Evolutionary conservation across 805 yeast genomes (phyloP).

Genomic region (Candida montana): DNA sequence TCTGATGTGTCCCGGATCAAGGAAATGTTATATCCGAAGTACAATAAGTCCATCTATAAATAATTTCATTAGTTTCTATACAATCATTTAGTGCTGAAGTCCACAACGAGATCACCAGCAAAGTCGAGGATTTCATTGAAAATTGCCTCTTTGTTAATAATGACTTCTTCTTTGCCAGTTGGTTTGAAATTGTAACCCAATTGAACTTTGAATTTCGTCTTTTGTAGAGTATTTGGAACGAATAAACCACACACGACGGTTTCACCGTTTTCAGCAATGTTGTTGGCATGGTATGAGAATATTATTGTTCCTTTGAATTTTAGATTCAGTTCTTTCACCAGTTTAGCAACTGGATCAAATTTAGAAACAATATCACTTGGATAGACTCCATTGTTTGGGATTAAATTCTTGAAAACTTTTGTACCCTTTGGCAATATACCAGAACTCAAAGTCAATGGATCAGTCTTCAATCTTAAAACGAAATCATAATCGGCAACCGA

Average conservation of each 20-base stretch:
- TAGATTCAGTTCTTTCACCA: slow-evolving; percentile 53
- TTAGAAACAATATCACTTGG: slow-evolving; percentile 37
- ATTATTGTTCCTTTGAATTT: slow-evolving; percentile 65
- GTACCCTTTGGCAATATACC: slow-evolving; percentile 41
- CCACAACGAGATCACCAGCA: slow-evolving; percentile 60
- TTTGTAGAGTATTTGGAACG: slow-evolving; percentile 56
- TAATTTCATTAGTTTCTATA: background rate
- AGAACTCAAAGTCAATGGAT: slow-evolving; percentile 38
- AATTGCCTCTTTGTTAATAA: slow-evolving; percentile 67
- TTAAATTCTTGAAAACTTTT: slow-evolving; percentile 57
- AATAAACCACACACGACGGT: slow-evolving; percentile 77
- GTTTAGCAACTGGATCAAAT: slow-evolving; percentile 57
- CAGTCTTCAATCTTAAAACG: slow-evolving; percentile 52
- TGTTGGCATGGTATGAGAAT: slow-evolving; percentile 56
- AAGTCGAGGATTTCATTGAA: slow-evolving; percentile 61
- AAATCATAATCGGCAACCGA: slow-evolving; percentile 83
- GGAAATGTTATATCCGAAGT: no score
- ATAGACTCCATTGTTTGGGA: slow-evolving; percentile 26
- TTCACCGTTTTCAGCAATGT: slow-evolving; percentile 48
- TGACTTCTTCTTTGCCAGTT: slow-evolving; percentile 43
- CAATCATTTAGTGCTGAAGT: slow-evolving; percentile 24
- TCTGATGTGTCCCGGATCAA: background rate
- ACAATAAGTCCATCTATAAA: background rate
- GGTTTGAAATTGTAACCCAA: slow-evolving; percentile 72
- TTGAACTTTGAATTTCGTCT: slow-evolving; percentile 73